Base-by-base conservation (phyloP, 805 yeast genomes). In the Teunomyces cretensis region DNA sequence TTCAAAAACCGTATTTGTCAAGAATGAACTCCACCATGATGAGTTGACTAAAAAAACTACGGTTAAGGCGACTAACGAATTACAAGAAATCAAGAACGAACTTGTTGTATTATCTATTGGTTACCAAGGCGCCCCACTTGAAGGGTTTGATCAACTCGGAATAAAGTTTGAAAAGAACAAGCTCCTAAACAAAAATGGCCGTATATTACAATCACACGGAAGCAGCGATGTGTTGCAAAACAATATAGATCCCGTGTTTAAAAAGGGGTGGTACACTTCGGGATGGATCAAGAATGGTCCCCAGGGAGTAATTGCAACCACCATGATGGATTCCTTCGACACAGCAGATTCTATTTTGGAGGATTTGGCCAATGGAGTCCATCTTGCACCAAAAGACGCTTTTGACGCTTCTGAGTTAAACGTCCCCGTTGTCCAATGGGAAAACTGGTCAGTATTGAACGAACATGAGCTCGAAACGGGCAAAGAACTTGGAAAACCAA, bases 221-320 rank as follows among this genome's bases (percentile, higher is more conserved):
- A 24, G 6, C 9, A 41, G 62, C 2, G 37, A 45, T 9, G 42
- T 43, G 6, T 45, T 56, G 6, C 49, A 48, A 43, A 33, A 53
- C 49, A 30, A 54, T 61, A 33, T 38, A 2, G 50, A 52, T 17
- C 44, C 53, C 7, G 24, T 67, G 59, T 59, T 55, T 36, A 53
- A 60, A 37, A 58, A 57, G 2, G 85, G 88, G 0, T 67, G 88
- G 47, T 92, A 90, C 55, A 83, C 87, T 2, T 72, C 90, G 7
- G 99, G 99, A 0, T 94, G 99, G 99, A 83, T 90, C 39, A 81
- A 86, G 45, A 82, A 79, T 42, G 96, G 96, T 1, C 86, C 96
- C 6, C 77, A 78, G 24, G 99, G 99, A 1, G 95, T 89, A 3
- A 94, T 94, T 52, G 95, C 96, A 13, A 76, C 88, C 11, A 89